Percentiles rank a stretch among this genome's conserved stretches.
Evolutionary conservation across 495 filamentous ascomycete genomes (phyloP).

Genomic region (Aspergillus nidulans): DNA sequence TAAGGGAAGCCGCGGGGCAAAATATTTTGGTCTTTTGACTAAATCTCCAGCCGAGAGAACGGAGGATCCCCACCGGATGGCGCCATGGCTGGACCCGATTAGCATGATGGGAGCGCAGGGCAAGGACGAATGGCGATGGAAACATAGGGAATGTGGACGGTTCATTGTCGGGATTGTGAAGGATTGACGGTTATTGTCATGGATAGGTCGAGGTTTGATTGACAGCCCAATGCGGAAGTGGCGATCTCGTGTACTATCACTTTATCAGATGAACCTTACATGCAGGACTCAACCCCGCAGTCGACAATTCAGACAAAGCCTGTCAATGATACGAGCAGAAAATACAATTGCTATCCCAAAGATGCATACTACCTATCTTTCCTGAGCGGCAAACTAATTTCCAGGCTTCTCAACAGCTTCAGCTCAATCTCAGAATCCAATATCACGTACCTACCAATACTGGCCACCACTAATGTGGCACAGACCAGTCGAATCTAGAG

Average conservation of each 20-base stretch:
- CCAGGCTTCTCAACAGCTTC: too few relatives aligned
- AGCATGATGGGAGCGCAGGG: not conserved
- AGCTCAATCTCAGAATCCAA: too few relatives aligned
- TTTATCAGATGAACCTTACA: not conserved
- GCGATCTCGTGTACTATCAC: not conserved
- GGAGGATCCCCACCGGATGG: conserved; percentile 11
- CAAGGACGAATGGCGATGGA: not conserved
- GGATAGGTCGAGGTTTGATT: not conserved
- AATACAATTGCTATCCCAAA: too few relatives aligned
- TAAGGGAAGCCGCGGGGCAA: conserved; percentile 4
- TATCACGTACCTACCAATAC: too few relatives aligned
- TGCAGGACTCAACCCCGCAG: not conserved
- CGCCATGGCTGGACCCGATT: conserved; percentile 15
- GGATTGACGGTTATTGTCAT: not conserved
- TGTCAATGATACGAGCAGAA: not conserved
- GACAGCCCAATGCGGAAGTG: not conserved
- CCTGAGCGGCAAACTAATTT: too few relatives aligned
- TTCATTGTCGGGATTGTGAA: conserved; percentile 3
- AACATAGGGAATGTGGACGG: not conserved
- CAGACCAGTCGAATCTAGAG: too few relatives aligned
- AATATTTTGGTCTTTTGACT: not conserved
- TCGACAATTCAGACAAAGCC: too few relatives aligned
- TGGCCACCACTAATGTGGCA: too few relatives aligned
- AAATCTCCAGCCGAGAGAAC: conserved; percentile 1
- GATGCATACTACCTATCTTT: too few relatives aligned